Conservation (phyloP, 495 filamentous ascomycete species). For the Astrothelium macrocarpum region DNA sequence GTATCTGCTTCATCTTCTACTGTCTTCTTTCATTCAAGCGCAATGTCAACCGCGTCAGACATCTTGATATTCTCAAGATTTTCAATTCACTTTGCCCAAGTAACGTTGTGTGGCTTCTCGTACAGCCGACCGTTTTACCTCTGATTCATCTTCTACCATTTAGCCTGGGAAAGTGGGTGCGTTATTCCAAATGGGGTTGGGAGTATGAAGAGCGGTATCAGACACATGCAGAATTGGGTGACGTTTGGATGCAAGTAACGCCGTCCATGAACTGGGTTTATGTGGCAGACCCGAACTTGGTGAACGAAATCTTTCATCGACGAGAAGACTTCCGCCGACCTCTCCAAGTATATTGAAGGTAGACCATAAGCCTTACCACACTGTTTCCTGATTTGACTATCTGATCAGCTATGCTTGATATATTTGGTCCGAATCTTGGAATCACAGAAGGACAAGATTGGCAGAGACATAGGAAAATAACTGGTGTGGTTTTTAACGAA, state of each 20-base stretch:
- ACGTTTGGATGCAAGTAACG: neutral
- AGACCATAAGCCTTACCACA: too few relatives aligned
- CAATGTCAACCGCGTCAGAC: too few relatives aligned
- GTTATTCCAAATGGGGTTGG: neutral
- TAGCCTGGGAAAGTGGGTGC: neutral
- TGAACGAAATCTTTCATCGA: neutral
- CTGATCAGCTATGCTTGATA: neutral
- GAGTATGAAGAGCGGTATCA: neutral
- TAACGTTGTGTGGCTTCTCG: neutral
- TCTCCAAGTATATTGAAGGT: neutral
- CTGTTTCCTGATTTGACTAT: too few relatives aligned
- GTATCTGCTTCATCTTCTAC: too few relatives aligned
- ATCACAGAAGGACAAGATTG: neutral
- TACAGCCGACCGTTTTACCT: neutral
- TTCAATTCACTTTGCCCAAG: too few relatives aligned
- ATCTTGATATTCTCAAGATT: too few relatives aligned
- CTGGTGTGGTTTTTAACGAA: neutral
- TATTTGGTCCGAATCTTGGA: neutral
- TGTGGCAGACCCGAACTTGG: neutral
- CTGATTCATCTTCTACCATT: neutral
- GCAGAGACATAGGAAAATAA: neutral
- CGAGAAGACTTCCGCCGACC: neutral
- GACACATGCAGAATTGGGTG: neutral
- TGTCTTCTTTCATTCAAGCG: too few relatives aligned
- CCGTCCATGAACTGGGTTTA: neutral